Conservation (phyloP, 345 rosid species). For the Lepidium didymum region DNA sequence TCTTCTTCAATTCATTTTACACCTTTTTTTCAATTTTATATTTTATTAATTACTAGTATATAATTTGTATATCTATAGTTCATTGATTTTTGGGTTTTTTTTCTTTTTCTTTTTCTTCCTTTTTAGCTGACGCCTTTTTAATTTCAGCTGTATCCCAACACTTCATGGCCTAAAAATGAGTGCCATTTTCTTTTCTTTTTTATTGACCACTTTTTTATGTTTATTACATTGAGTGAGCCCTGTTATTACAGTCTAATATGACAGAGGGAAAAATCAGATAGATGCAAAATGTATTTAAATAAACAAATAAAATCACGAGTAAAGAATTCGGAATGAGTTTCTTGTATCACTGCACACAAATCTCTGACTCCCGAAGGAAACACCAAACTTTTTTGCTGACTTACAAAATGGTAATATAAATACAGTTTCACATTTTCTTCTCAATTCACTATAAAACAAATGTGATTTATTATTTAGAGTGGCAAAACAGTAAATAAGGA, state of each 20-base stretch:
- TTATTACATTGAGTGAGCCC: conserved; percentile 6
- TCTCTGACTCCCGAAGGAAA: conserved; percentile 18
- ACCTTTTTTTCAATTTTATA: not conserved
- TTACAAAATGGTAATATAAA: not conserved
- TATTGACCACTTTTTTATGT: not conserved
- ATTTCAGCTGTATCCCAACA: conserved; percentile 31
- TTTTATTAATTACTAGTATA: not conserved
- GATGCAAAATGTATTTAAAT: not conserved
- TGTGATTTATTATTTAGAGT: not conserved
- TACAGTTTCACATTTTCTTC: not conserved
- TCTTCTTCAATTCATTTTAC: not conserved
- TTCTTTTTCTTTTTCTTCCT: not conserved
- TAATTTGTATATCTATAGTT: not conserved
- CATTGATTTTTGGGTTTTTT: conserved; percentile 14
- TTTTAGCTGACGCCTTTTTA: conserved; percentile 11
- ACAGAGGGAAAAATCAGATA: conserved; percentile 12
- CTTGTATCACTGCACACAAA: conserved; percentile 23
- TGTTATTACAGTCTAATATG: conserved; percentile 1
- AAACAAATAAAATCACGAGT: not conserved
- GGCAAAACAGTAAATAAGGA: conserved; percentile 10
- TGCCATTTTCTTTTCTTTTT: conserved; percentile 19
- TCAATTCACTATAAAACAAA: not conserved
- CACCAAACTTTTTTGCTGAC: conserved; percentile 10
- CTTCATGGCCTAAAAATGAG: conserved; percentile 30
- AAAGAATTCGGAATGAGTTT: conserved; percentile 12